Evolutionary conservation across 139 green algal species (phyloP).

Genomic region (Auxenochlorella pyrenoidosa): DNA sequence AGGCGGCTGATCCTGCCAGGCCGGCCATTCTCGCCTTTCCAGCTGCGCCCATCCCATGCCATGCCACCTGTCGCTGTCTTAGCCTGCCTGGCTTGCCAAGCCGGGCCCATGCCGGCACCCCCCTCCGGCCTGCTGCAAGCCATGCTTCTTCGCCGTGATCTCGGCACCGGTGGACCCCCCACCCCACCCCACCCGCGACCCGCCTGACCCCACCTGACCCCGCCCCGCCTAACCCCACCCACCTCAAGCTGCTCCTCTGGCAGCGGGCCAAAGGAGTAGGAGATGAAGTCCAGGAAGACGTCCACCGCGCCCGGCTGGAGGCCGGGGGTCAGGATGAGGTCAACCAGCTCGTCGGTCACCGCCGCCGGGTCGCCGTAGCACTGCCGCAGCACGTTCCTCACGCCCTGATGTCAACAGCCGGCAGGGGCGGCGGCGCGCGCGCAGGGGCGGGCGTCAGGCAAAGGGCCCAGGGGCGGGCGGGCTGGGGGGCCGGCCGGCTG

Average conservation of each 20-base stretch:
- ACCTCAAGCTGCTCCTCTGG: slow-evolving; percentile 89
- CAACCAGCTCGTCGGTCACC: slow-evolving; percentile 95
- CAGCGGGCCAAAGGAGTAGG: slow-evolving; percentile 89
- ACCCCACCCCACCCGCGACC: too few relatives aligned
- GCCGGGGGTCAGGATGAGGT: slow-evolving; percentile 90
- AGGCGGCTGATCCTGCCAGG: too few relatives aligned
- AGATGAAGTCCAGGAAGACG: slow-evolving; percentile 99
- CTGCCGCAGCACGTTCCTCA: slow-evolving; percentile 88
- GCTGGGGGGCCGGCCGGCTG: too few relatives aligned
- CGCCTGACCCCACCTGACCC: background rate
- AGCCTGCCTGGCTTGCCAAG: background rate
- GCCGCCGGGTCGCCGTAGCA: slow-evolving; percentile 84
- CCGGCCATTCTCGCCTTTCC: too few relatives aligned
- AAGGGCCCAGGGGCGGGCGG: too few relatives aligned
- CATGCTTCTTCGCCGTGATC: too few relatives aligned
- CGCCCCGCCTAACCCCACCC: background rate
- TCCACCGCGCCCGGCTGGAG: slow-evolving; percentile 84
- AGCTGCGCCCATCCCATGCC: slow-evolving; percentile 81
- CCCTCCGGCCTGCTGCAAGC: too few relatives aligned
- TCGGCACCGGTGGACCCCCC: too few relatives aligned
- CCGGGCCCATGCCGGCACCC: too few relatives aligned
- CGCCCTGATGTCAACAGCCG: too few relatives aligned
- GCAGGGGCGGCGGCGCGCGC: slow-evolving; percentile 17
- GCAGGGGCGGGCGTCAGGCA: too few relatives aligned
- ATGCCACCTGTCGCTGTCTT: slow-evolving; percentile 78